Base-by-base conservation (phyloP, 2,329 filamentous ascomycete species). In the Xylaria sp. region DNA sequence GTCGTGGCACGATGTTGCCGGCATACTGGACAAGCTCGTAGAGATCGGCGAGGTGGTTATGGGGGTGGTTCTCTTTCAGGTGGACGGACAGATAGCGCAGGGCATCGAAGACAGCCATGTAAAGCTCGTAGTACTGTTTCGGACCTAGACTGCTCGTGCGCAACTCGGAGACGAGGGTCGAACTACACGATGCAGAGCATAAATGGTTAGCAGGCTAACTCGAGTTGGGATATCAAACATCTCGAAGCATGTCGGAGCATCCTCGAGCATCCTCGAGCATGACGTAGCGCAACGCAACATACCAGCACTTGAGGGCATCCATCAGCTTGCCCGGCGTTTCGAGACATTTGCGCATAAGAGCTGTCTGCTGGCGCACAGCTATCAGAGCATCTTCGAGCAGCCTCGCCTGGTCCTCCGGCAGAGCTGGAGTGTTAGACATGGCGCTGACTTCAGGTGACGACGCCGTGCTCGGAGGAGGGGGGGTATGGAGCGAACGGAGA, bases 221-320 rank as follows among this genome's bases (percentile, higher is more conserved):
- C 23, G 23, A 30, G 23, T 30, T 5, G 23, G 3, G 23, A 5
- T 30, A 30, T 30, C 23, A 30, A 30, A 30, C 23, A 30, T 30
- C 23, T 30, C 23, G 23, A 30, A 30, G 23, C 23, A 30, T 30
- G 23, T 30, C 23, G 23, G 23, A 30, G 23, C 23, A 30, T 30
- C 5, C 23, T 30, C 23, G 23, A 30, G 23, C 23, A 30, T 30
- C 53, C 23, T 49, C 10, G n/a, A 30, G 19, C 52, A 39, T 52
- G 59, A 54, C 54, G 55, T 50, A 49, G 49, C 35, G 30, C 16
- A 42, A 53, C 51, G 59, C 51, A 57, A 80, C 89, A 70, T 84
- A 97, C 94, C 92, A 96, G 90, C 93, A 97, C 80, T 99, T 99
- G 71, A 99, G 85, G 70, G 94, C 94, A 81, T 99, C 94, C 94